Evolutionary conservation across 768 basidiomycete genomes (phyloP).

Genomic region (Rhodotorula paludigena): DNA sequence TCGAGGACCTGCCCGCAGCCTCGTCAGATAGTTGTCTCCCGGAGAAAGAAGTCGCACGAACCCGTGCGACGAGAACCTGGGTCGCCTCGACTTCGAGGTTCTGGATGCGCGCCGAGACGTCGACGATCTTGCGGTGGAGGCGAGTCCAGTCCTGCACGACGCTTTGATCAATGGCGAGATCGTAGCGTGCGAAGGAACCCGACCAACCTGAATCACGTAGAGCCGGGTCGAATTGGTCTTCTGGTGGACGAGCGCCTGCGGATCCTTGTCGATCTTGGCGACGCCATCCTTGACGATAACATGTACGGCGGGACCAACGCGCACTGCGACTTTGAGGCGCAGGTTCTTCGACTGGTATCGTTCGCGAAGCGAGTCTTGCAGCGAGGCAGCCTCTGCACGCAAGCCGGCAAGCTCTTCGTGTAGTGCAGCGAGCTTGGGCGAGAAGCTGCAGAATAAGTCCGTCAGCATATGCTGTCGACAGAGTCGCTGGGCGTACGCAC

Average conservation of each 20-base stretch:
- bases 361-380: background rate
- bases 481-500: background rate
- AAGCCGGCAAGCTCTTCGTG: constrained; percentile 6
- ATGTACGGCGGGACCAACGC: constrained; percentile 13
- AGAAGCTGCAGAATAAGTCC: constrained; percentile 1
- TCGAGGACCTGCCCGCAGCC: background rate
- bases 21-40: background rate
- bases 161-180: no score
- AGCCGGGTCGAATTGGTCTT: constrained; percentile 19
- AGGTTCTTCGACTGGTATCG: constrained; percentile 11
- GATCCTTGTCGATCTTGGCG: constrained; percentile 15
- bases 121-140: constrained; percentile 1
- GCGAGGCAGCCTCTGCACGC: background rate
- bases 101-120: background rate
- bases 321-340: constrained; percentile 1
- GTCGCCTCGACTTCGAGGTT: constrained; percentile 19
- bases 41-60: background rate
- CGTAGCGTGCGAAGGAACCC: background rate
- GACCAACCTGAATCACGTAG: constrained; percentile 16
- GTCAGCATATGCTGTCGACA: no score
- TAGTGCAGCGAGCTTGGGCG: background rate
- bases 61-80: constrained; percentile 19
- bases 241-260: background rate
- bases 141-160: constrained; percentile 24
- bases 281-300: constrained; percentile 3